Percentiles rank a stretch among this genome's conserved stretches.
phyloP scores from a whole-genome alignment of 345 rosid species.

The Eucalyptus sideroxylon region DNA sequence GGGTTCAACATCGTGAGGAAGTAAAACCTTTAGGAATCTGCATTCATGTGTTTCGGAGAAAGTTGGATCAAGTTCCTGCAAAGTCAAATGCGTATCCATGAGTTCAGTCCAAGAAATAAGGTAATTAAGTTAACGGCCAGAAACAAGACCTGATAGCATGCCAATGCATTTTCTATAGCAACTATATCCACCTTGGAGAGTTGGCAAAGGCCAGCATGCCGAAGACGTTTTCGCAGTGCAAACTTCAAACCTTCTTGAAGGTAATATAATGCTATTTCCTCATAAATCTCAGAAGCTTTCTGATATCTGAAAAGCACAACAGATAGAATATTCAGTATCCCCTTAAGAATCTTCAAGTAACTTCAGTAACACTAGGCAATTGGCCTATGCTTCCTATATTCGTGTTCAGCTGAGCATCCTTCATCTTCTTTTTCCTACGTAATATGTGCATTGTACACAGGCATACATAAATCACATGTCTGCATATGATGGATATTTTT shows the following conservation, averaged over 20 bases:
- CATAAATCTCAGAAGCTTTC: constrained; percentile 76
- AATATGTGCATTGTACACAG: too few relatives aligned
- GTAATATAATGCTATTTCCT: constrained; percentile 32
- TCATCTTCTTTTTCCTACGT: too few relatives aligned
- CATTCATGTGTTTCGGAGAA: constrained; percentile 85
- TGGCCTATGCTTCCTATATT: background rate
- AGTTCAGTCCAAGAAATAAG: background rate
- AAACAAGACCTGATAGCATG: constrained; percentile 62
- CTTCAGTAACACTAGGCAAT: background rate
- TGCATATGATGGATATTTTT: too few relatives aligned
- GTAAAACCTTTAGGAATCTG: constrained; percentile 44
- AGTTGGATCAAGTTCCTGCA: constrained; percentile 91
- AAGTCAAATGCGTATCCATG: background rate
- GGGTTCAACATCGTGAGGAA: too few relatives aligned
- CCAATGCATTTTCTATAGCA: constrained; percentile 81
- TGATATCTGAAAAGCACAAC: constrained; percentile 45
- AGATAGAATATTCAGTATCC: background rate
- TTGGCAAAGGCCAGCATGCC: constrained; percentile 83
- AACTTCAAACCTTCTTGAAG: too few relatives aligned
- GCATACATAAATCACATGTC: too few relatives aligned
- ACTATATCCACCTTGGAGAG: constrained; percentile 85
- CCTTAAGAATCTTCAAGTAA: too few relatives aligned
- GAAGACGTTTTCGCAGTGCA: too few relatives aligned
- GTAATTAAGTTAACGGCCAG: background rate
- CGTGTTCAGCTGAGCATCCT: background rate